A percentile compares a stretch with the other conserved stretches of the same genome.
phyloP scores from a whole-genome alignment of 2,329 filamentous ascomycete species.

The Domatiomyces globalis region DNA sequence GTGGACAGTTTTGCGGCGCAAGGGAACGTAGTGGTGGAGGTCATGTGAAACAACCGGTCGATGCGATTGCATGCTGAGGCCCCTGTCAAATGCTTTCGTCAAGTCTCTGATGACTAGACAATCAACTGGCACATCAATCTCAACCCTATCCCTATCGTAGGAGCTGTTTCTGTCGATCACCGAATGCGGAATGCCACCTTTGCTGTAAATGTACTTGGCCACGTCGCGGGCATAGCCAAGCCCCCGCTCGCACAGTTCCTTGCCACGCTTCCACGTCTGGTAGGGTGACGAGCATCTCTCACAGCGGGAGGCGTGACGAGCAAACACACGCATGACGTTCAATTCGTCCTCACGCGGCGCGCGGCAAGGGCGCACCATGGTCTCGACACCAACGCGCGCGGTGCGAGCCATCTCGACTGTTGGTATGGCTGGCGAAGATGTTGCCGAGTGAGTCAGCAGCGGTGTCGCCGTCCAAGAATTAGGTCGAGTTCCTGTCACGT shows the following conservation, averaged over 20 bases:
- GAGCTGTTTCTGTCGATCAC: slow-evolving; percentile 25
- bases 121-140: slow-evolving; percentile 30
- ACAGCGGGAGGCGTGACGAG: slow-evolving; percentile 24
- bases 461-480: slow-evolving; percentile 8
- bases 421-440: slow-evolving; percentile 7
- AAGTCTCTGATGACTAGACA: slow-evolving; percentile 25
- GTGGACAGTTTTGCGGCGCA: not conserved
- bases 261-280: slow-evolving; percentile 18
- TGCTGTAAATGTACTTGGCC: slow-evolving; percentile 24
- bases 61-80: slow-evolving; percentile 19
- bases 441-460: slow-evolving; percentile 11
- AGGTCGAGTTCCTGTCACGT: slow-evolving; percentile 10
- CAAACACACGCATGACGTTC: slow-evolving; percentile 24
- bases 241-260: slow-evolving; percentile 24
- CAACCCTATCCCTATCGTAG: slow-evolving; percentile 20
- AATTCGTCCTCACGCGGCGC: slow-evolving; percentile 22
- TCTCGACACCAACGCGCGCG: slow-evolving; percentile 17
- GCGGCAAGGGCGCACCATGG: slow-evolving; percentile 15
- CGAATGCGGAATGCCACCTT: slow-evolving; percentile 28
- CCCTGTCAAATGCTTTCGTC: slow-evolving; percentile 30
- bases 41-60: slow-evolving; percentile 1
- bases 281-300: slow-evolving; percentile 22
- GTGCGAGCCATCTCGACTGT: slow-evolving; percentile 10
- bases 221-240: slow-evolving; percentile 23
- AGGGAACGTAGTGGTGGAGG: not conserved